A percentile compares a stretch with the other conserved stretches of the same genome.
These are phyloP conservation scores for Saccharomyces hybrid DNA, from an alignment of 1,139 yeast genomes.

Conservation along the genomic window DNA sequence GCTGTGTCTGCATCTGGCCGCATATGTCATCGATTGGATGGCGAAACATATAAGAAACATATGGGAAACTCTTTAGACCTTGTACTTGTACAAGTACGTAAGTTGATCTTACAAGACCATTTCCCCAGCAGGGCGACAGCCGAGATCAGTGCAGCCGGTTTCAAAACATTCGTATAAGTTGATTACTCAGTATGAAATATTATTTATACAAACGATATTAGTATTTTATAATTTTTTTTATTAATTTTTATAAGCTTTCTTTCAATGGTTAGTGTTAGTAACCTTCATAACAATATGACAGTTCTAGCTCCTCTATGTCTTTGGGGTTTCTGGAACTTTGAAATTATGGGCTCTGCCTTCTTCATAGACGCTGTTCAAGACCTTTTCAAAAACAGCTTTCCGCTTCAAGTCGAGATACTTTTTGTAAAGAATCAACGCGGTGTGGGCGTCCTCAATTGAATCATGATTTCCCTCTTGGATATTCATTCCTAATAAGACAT, in stretches of 20 bases:
- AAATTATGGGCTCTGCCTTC: slow-evolving; percentile 64
- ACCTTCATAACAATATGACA: neutral
- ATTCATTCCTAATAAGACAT: slow-evolving; percentile 60
- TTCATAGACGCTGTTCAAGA: slow-evolving; percentile 58
- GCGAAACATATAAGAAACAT: no score
- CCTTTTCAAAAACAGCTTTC: slow-evolving; percentile 51
- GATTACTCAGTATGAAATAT: neutral
- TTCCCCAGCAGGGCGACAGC: no score
- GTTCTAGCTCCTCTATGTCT: neutral
- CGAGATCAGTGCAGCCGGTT: neutral
- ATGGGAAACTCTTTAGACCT: no score
- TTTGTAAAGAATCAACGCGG: slow-evolving; percentile 73
- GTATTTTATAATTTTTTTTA: neutral
- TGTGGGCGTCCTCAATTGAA: slow-evolving; percentile 90
- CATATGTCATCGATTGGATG: no score
- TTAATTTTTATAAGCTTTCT: neutral
- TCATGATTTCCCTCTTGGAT: slow-evolving; percentile 95
- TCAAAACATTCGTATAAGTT: neutral
- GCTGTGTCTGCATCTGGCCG: no score
- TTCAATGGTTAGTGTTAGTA: neutral
- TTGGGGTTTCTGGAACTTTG: slow-evolving; percentile 42
- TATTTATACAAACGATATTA: neutral
- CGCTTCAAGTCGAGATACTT: slow-evolving; percentile 57
- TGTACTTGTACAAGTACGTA: no score
- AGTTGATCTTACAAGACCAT: no score